A percentile compares a stretch with the other conserved stretches of the same genome.
Conservation (phyloP, 2,329 filamentous ascomycete species). For the Pestalotiopsis fici region DNA sequence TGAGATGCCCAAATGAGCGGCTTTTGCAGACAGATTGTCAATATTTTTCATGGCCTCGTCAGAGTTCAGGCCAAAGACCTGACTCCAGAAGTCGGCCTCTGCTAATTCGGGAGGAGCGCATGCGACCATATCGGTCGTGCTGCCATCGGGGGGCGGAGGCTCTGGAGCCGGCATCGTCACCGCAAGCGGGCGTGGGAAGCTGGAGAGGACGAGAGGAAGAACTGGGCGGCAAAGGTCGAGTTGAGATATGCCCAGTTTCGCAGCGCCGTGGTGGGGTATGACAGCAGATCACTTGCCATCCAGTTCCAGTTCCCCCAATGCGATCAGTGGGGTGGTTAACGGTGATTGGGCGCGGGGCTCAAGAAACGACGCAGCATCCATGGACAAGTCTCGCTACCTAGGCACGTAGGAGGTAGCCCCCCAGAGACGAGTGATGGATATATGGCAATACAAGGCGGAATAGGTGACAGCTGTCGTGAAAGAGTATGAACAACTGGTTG, state of each 20-base stretch:
- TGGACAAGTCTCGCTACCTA: background rate
- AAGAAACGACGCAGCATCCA: background rate
- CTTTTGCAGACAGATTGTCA: constrained; percentile 33
- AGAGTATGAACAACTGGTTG: no score
- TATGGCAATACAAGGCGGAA: background rate
- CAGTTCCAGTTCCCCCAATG: background rate
- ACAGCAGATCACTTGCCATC: constrained; percentile 7
- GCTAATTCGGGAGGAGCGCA: constrained; percentile 25
- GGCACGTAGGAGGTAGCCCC: background rate
- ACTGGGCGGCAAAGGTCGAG: background rate
- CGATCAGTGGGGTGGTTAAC: background rate
- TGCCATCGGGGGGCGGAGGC: constrained; percentile 4
- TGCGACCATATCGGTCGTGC: constrained; percentile 6
- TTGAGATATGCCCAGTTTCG: constrained; percentile 3
- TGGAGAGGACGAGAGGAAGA: background rate
- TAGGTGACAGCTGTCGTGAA: no score
- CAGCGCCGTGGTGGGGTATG: background rate
- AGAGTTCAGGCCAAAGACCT: constrained; percentile 26
- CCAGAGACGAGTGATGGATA: background rate
- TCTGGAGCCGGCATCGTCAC: constrained; percentile 4
- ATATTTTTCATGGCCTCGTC: constrained; percentile 23
- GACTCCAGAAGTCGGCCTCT: constrained; percentile 26
- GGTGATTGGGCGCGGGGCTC: background rate
- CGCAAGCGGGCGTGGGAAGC: background rate
- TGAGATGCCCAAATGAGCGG: constrained; percentile 36